Evolutionary conservation across 2,329 filamentous ascomycete species (phyloP), one percentile per base, ranked within the genome.

Genomic region (Penicillium frequentans): DNA sequence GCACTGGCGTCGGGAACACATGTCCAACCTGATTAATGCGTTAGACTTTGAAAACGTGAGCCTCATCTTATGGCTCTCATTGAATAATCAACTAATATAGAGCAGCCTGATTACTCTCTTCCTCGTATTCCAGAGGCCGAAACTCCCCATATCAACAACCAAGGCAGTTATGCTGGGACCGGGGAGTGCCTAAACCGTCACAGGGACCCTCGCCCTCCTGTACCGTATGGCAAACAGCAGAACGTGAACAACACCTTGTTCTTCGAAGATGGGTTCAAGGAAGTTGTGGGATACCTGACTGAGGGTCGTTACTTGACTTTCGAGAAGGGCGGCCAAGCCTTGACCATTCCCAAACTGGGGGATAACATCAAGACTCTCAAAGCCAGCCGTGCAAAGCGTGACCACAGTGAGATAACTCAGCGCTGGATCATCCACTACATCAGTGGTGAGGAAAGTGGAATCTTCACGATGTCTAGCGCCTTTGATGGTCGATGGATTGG

Each of bases 251-350:
- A 70, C 9, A 51, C 65, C 5, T 62, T 70, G 31, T 75, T 75
- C 42, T 79, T 78, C n/a, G 82, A 85, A 62, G 70, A 80, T 37
- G 83, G 83, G 1, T 84, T 79, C 75, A 85, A 85, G 68, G 64
- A 75, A 31, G 74, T 82, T 29, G 72, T 82, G 3, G 82, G 83
- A 1, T 72, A 77, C 23, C 69, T 85, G 26, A 84, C 81, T 5
- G 82, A 85, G 64, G 83, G 82, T 11, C 80, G 82, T 19, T 84
- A 80, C 62, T 73, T 85, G 14, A 78, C 80, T 5, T 80, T 84
- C 53, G 81, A 83, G 78, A n/a, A 71, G 65, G 19, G 80, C 80
- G 0, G 71, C 84, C 16, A 70, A 70, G 8, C 19, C 19, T 19
- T 13, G 26, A 29, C 31, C 31, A 33, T 33, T 5, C 31, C 31